A percentile compares a stretch with the other conserved stretches of the same genome.
These are phyloP conservation scores for Cytospora chrysosperma DNA, from an alignment of 2,329 filamentous ascomycete genomes.

Conservation along the genomic window DNA sequence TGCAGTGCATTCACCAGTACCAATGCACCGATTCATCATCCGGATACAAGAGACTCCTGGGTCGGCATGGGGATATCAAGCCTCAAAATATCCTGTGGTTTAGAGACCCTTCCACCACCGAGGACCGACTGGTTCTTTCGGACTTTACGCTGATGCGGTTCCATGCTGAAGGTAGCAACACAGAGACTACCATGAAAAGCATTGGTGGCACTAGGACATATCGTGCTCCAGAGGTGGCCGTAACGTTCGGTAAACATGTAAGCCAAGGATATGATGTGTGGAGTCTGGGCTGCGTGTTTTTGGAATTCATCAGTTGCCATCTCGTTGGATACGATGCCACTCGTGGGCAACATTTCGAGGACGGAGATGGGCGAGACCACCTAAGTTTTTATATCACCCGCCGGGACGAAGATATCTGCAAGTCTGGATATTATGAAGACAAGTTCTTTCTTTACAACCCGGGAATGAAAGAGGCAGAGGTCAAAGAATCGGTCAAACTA, in stretches of 20 bases:
- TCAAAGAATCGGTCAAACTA: neutral
- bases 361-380: neutral
- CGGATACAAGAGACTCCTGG: neutral
- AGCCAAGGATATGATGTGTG: neutral
- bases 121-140: neutral
- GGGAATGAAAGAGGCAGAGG: neutral
- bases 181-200: neutral
- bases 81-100: slow-evolving; percentile 2
- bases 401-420: neutral
- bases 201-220: neutral
- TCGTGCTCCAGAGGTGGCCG: neutral
- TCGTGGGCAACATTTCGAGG: neutral
- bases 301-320: neutral
- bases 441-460: neutral
- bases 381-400: neutral
- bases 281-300: slow-evolving; percentile 1
- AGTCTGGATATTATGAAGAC: neutral
- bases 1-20: neutral
- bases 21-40: no score
- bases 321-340: neutral
- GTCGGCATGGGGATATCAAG: neutral
- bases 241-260: neutral
- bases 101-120: neutral
- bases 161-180: neutral
- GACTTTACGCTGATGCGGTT: slow-evolving; percentile 1